Evolutionary conservation across 2,329 filamentous ascomycete species (phyloP), one percentile per base, ranked within the genome.

Genomic region (Fusarium coicis): DNA sequence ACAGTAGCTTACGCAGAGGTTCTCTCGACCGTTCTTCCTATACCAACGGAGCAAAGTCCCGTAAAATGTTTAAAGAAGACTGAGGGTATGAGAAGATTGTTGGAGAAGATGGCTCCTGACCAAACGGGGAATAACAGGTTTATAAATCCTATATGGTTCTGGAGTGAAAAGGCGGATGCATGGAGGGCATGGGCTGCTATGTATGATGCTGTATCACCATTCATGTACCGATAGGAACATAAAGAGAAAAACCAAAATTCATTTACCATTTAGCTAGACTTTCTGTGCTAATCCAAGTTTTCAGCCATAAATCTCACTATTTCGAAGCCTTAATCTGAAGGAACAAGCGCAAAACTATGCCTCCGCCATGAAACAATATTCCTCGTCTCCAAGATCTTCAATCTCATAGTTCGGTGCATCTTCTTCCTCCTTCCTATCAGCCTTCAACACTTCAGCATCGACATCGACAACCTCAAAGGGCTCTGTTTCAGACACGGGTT

Each of bases 281-380:
- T 32, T 12, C 10, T 32, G 4, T 32, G 30, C 30, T 32, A 11
- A 32, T 4, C 11, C 10, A 32, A 32, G 30, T 32, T 32, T 3
- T 32, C 3, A 32, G 30, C 30, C 30, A 32, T 32, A 4, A 32
- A 32, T 32, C 11, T 32, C 5, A 10, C 5, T 12, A 47, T 30
- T 30, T 11, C 0, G 3, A 4, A 16, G 9, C 16, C 4, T 1
- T 47, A 4, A 3, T 16, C 2, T 0, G 3, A 4, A 30, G 4
- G 7, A 7, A 19, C 5, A 50, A 7, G 5, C 1, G 21, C 23
- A 21, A 9, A 15, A 5, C 19, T 40, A 54, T 4, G 36, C 14
- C 10, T 14, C 9, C 4, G 19, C 36, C 5, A n/a, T 10, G 0
- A 57, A 14, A 14, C 23, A 59, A 12, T 39, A 59, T 4, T 40